These are phyloP conservation scores for Nemophila menziesii DNA, from an alignment of 257 asterid species.

Conservation along the genomic window DNA sequence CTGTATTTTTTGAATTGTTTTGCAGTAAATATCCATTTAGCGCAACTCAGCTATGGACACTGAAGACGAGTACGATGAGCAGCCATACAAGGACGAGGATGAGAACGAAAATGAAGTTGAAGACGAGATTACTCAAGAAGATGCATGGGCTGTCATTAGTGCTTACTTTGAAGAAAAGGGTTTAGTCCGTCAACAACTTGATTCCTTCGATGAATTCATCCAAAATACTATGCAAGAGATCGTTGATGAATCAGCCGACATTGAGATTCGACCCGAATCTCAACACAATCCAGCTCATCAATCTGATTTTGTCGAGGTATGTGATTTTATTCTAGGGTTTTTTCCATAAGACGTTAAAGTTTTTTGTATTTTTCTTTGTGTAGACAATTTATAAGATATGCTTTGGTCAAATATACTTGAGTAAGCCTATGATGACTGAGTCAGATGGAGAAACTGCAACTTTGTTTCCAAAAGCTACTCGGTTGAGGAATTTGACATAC, in stretches of 20 bases:
- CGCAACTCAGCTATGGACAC: too few relatives aligned
- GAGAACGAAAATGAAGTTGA: conserved; percentile 35
- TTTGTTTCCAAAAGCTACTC: conserved; percentile 96
- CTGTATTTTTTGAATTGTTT: too few relatives aligned
- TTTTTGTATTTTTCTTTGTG: too few relatives aligned
- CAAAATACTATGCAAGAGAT: conserved; percentile 98
- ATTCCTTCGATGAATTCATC: conserved; percentile 91
- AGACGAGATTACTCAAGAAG: conserved; percentile 74
- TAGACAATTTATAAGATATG: conserved; percentile 85
- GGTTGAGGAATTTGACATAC: conserved; percentile 89
- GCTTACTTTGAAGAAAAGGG: conserved; percentile 97
- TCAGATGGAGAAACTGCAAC: conserved; percentile 99
- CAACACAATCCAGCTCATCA: conserved; percentile 94
- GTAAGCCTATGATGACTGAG: conserved; percentile 99
- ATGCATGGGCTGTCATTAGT: conserved; percentile 96
- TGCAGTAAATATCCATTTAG: too few relatives aligned
- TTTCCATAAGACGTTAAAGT: too few relatives aligned
- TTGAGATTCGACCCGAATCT: conserved; percentile 93
- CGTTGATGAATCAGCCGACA: conserved; percentile 85
- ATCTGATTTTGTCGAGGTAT: conserved; percentile 84
- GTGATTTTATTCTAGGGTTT: too few relatives aligned
- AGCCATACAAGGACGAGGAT: conserved; percentile 32
- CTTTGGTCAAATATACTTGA: conserved; percentile 90
- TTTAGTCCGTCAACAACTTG: conserved; percentile 87
- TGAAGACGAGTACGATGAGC: conserved; percentile 46